Evolutionary conservation across 345 rosid genomes (phyloP).

Genomic region (Erysimum cheiranthoides): DNA sequence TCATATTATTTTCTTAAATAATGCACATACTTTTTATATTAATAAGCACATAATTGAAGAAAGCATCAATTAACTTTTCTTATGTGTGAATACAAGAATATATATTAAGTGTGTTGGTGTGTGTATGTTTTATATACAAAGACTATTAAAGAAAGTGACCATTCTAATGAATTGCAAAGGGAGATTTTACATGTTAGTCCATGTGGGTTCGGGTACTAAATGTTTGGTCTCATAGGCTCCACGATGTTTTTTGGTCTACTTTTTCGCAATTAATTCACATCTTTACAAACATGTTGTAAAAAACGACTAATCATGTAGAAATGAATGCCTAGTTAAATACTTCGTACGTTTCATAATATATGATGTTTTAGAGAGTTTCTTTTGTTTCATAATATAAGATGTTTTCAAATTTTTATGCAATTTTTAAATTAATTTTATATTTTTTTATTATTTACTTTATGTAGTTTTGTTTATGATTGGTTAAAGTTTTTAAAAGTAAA

Average conservation of each 20-base stretch:
- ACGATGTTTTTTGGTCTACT: slow-evolving; percentile 43
- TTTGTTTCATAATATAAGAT: no score
- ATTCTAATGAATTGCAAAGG: slow-evolving; percentile 25
- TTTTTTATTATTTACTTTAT: no score
- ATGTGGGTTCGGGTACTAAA: slow-evolving; percentile 47
- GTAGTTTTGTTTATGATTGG: no score
- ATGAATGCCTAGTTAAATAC: slow-evolving; percentile 23
- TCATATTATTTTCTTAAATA: background rate
- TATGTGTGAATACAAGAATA: slow-evolving; percentile 21
- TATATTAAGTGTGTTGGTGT: slow-evolving; percentile 10
- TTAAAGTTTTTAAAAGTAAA: no score
- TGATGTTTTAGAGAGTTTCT: no score
- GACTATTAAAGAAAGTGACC: slow-evolving; percentile 21
- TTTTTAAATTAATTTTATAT: no score
- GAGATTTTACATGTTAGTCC: slow-evolving; percentile 47
- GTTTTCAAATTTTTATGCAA: no score
- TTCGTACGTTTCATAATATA: no score
- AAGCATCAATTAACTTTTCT: background rate
- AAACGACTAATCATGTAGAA: slow-evolving; percentile 22
- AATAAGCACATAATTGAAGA: slow-evolving; percentile 32
- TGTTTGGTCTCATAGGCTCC: slow-evolving; percentile 47
- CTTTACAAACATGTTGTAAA: slow-evolving; percentile 23
- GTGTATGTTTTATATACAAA: slow-evolving; percentile 18
- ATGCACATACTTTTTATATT: background rate
- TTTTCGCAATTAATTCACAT: slow-evolving; percentile 24